Percentiles rank a stretch among this genome's conserved stretches.
These are phyloP conservation scores for Butyriboletus appendiculatus DNA, from an alignment of 1,284 basidiomycete genomes.

Conservation along the genomic window DNA sequence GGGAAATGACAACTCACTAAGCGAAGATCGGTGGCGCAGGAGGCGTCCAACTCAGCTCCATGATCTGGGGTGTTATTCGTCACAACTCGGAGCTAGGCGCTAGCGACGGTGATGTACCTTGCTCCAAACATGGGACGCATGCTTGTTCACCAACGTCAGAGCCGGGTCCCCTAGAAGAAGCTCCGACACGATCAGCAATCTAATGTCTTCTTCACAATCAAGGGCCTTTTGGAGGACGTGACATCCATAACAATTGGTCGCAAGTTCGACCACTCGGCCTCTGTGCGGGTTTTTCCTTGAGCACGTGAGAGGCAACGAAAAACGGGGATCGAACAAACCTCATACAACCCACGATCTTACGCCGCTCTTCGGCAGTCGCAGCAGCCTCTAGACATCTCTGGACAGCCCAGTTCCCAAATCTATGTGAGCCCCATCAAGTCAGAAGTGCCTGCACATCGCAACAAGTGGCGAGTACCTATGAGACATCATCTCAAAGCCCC, in stretches of 20 bases:
- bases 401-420: conserved; percentile 86
- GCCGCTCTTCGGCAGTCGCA: conserved; percentile 64
- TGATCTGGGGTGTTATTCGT: conserved; percentile 51
- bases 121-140: conserved; percentile 86
- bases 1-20: conserved; percentile 51
- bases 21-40: conserved; percentile 83
- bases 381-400: conserved; percentile 81
- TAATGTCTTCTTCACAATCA: conserved; percentile 82
- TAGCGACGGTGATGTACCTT: conserved; percentile 50
- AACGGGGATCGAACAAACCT: conserved; percentile 45
- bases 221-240: conserved; percentile 87
- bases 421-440: conserved; percentile 31
- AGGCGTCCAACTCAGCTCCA: conserved; percentile 81
- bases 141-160: conserved; percentile 81
- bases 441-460: conserved; percentile 8
- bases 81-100: not conserved
- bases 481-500: conserved; percentile 87
- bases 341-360: conserved; percentile 81
- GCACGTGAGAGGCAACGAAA: conserved; percentile 8
- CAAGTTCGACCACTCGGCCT: conserved; percentile 77
- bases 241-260: conserved; percentile 84
- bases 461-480: conserved; percentile 53
- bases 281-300: conserved; percentile 38
- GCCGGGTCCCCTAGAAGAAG: conserved; percentile 78
- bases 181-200: conserved; percentile 77